A percentile compares a stretch with the other conserved stretches of the same genome.
phyloP scores from a whole-genome alignment of 257 asterid species.

The Verbascum thapsus region DNA sequence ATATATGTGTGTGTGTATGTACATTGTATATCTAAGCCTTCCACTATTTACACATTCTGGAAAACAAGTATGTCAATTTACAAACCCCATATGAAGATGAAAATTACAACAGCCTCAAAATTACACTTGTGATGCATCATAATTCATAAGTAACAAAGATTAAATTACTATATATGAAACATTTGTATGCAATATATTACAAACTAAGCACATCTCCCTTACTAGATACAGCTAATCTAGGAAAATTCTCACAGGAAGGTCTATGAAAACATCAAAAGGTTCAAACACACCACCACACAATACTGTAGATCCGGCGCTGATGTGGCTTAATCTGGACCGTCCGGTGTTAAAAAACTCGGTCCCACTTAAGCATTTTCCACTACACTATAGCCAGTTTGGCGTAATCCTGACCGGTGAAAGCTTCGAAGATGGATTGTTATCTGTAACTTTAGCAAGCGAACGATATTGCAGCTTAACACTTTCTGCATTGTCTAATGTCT shows the following conservation, averaged over 20 bases:
- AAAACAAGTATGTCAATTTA: neutral
- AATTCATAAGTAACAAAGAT: neutral
- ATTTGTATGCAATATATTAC: too few relatives aligned
- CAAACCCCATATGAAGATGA: neutral
- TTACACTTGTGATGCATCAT: constrained; percentile 6
- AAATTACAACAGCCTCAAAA: neutral
- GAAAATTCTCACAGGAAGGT: too few relatives aligned
- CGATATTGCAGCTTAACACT: constrained; percentile 96
- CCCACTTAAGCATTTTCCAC: too few relatives aligned
- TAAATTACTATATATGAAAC: too few relatives aligned
- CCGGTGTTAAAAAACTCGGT: too few relatives aligned
- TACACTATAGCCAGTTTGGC: constrained; percentile 63
- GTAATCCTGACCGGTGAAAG: constrained; percentile 48
- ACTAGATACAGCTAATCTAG: neutral
- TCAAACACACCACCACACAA: too few relatives aligned
- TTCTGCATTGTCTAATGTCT: constrained; percentile 98
- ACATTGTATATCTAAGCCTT: constrained; percentile 12
- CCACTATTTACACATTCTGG: constrained; percentile 13
- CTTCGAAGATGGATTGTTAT: constrained; percentile 49
- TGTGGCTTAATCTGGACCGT: too few relatives aligned
- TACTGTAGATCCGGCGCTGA: too few relatives aligned
- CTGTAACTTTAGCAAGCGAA: constrained; percentile 73
- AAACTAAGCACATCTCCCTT: neutral
- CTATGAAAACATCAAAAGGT: too few relatives aligned
- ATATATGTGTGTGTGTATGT: too few relatives aligned